Conservation (phyloP, 2,329 filamentous ascomycete species). For the Penicillium sp. region DNA sequence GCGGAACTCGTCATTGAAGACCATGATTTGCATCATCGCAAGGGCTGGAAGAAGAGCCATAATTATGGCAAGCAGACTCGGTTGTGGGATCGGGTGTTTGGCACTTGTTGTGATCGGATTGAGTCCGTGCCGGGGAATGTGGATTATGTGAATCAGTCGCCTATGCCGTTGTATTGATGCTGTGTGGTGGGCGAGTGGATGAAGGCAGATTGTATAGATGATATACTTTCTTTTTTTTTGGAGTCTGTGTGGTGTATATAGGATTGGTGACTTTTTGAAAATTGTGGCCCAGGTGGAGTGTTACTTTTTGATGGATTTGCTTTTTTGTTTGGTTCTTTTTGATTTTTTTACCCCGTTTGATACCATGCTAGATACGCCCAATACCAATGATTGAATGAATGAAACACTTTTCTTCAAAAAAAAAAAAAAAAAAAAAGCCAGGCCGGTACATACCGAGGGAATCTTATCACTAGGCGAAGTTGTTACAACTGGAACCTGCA, state of each 20-base stretch:
- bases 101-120: conserved; percentile 34
- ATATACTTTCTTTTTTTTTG: not conserved
- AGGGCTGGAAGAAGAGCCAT: conserved; percentile 37
- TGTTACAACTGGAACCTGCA: not conserved
- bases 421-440: too few relatives aligned
- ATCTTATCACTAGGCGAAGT: not conserved
- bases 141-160: conserved; percentile 32
- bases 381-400: conserved; percentile 14
- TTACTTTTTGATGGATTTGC: not conserved
- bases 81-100: conserved; percentile 36
- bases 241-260: conserved; percentile 1
- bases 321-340: not conserved
- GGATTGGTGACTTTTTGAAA: not conserved
- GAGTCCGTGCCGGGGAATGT: conserved; percentile 32
- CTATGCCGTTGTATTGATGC: conserved; percentile 32
- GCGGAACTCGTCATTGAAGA: conserved; percentile 37
- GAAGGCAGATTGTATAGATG: not conserved
- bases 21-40: conserved; percentile 37
- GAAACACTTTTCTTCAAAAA: not conserved
- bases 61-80: conserved; percentile 38
- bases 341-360: conserved; percentile 2
- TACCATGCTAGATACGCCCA: conserved; percentile 11
- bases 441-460: too few relatives aligned
- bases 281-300: not conserved
- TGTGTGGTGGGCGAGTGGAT: too few relatives aligned